Evolutionary conservation across 2,329 filamentous ascomycete species (phyloP), one percentile per base, ranked within the genome.

Genomic region (Microdochium trichocladiopsis): DNA sequence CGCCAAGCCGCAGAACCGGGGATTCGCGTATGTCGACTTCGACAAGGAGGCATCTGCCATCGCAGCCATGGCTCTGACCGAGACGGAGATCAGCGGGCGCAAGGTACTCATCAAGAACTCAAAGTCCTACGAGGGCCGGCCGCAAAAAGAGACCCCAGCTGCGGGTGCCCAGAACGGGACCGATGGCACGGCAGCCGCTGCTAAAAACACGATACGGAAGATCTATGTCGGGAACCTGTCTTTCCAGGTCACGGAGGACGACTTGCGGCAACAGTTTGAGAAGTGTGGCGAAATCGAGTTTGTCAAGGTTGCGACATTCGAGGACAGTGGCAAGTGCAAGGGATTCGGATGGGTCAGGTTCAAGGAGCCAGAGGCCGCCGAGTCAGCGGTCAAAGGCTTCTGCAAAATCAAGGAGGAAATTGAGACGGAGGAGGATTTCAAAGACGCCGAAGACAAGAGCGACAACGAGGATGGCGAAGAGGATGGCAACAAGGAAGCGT

Each of bases 261-360:
- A 90, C 60, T 70, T 99, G 49, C 77, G 83, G 58, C 78, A 85
- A 57, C 90, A 96, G 65, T 97, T 96, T 68, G 79, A 79, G 49
- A 89, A 86, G 66, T 97, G 93, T 66, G 94, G 94, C 50, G 78
- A 86, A 56, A 83, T 97, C 56, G 82, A 86, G 51, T 88, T 88
- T 73, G 80, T 90, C 57, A 93, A 95, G 71, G 76, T 97, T 59
- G 94, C 94, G 2, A 96, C 92, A 1, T 99, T 99, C 65, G 90
- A 97, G 69, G 95, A 99, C 68, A 87, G 87, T 21, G 94, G 94
- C 45, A 99, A 97, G 73, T 99, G 94, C 76, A 97, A 97, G 73
- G 95, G 94, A 18, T 99, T 87, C 71, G 94, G 87, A 5, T 99
- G 94, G 92, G 84, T 99, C 55, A 89, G 89, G 56, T 99, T 97